These are phyloP conservation scores for Amaranthus tricolor DNA, from an alignment of 179 eudicot genomes.

Conservation along the genomic window DNA sequence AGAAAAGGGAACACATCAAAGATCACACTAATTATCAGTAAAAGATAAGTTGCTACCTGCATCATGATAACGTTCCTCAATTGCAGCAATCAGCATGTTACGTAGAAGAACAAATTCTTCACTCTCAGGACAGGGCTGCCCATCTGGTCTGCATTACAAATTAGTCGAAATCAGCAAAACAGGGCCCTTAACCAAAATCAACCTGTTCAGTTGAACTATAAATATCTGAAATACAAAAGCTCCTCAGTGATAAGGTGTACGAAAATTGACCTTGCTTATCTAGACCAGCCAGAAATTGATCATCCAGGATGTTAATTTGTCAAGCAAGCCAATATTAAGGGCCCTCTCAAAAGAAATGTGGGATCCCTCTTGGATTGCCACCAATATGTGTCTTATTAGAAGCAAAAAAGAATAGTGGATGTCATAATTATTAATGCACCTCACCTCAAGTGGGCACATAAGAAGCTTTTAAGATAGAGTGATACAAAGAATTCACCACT, in stretches of 20 bases:
- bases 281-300: not conserved
- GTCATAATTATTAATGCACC: no score
- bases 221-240: not conserved
- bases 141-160: slow-evolving; percentile 54
- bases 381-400: no score
- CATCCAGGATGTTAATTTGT: not conserved
- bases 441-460: no score
- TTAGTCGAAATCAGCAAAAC: slow-evolving; percentile 17
- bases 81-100: slow-evolving; percentile 75
- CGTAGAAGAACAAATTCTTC: slow-evolving; percentile 68
- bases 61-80: slow-evolving; percentile 74
- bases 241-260: not conserved
- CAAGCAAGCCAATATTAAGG: not conserved
- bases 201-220: not conserved
- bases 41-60: slow-evolving; percentile 48
- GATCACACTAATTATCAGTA: not conserved
- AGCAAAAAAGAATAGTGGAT: no score
- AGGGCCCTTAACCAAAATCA: not conserved
- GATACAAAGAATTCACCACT: not conserved
- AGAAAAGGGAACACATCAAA: not conserved
- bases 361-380: no score
- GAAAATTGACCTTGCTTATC: not conserved
- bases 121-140: slow-evolving; percentile 69
- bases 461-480: no score
- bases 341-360: no score